These are phyloP conservation scores for Rhodamnia argentea DNA, from an alignment of 345 rosid species.

Conservation along the genomic window DNA sequence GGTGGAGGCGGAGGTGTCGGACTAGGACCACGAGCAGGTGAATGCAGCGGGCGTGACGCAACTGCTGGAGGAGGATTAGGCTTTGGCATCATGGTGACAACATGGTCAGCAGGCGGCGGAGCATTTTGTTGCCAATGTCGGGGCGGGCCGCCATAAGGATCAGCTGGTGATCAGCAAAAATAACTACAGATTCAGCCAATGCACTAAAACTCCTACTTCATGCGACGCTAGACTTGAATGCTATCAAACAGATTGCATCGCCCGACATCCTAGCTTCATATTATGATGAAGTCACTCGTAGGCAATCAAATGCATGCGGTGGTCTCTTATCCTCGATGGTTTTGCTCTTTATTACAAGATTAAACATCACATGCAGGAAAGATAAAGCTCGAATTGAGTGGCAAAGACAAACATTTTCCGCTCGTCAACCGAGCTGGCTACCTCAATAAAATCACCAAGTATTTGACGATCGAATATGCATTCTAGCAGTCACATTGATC, in stretches of 20 bases:
- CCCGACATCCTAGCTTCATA: background rate
- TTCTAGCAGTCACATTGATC: background rate
- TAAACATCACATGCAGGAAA: background rate
- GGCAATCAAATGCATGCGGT: background rate
- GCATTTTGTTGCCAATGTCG: constrained; percentile 58
- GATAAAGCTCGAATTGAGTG: background rate
- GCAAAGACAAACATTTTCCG: background rate
- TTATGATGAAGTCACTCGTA: background rate
- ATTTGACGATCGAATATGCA: background rate
- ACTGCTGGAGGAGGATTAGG: background rate
- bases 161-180: constrained; percentile 20
- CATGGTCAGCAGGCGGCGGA: constrained; percentile 19
- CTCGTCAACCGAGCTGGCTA: background rate
- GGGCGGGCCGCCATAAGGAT: constrained; percentile 39
- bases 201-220: background rate
- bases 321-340: background rate
- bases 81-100: background rate
- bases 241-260: background rate
- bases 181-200: background rate
- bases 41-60: constrained; percentile 4
- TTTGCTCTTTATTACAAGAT: background rate
- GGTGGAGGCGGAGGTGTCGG: constrained; percentile 4
- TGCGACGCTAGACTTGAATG: background rate
- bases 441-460: background rate
- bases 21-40: background rate